Percentiles rank a stretch among this genome's conserved stretches.
These are phyloP conservation scores for Colletotrichum zoysiae DNA, from an alignment of 2,329 filamentous ascomycete species.

Conservation along the genomic window DNA sequence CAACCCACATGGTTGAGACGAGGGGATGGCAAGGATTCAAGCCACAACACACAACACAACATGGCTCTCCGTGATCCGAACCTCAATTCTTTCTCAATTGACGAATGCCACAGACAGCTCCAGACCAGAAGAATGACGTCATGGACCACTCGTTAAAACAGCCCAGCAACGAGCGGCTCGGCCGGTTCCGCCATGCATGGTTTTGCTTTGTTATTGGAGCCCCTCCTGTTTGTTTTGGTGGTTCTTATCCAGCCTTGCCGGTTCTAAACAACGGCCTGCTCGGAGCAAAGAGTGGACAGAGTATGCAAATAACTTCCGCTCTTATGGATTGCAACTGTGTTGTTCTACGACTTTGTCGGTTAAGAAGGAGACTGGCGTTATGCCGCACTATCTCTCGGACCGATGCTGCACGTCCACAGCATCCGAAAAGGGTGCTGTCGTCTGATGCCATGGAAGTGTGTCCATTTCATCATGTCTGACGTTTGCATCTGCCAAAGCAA, in stretches of 20 bases:
- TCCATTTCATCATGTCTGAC: background rate
- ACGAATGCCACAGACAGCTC: too few relatives aligned
- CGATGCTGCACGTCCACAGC: background rate
- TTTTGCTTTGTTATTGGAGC: background rate
- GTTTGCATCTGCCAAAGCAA: background rate
- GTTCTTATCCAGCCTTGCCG: background rate
- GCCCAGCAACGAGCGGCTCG: background rate
- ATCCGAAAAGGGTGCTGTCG: background rate
- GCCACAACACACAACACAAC: background rate
- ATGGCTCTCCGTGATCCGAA: background rate
- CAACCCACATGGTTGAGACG: slow-evolving; percentile 15
- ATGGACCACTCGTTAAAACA: background rate
- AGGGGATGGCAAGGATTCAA: background rate
- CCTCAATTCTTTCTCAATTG: background rate
- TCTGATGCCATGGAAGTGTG: background rate
- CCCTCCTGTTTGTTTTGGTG: background rate
- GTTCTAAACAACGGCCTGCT: too few relatives aligned
- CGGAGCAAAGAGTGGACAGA: background rate
- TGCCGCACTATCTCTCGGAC: too few relatives aligned
- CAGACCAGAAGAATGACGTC: background rate
- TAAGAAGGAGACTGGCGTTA: background rate
- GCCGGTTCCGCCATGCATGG: background rate
- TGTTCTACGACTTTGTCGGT: background rate
- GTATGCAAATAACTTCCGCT: too few relatives aligned
- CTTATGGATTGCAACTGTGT: background rate